phyloP scores from a whole-genome alignment of 2,329 filamentous ascomycete genomes.

The Rhynchosporium secalis region DNA sequence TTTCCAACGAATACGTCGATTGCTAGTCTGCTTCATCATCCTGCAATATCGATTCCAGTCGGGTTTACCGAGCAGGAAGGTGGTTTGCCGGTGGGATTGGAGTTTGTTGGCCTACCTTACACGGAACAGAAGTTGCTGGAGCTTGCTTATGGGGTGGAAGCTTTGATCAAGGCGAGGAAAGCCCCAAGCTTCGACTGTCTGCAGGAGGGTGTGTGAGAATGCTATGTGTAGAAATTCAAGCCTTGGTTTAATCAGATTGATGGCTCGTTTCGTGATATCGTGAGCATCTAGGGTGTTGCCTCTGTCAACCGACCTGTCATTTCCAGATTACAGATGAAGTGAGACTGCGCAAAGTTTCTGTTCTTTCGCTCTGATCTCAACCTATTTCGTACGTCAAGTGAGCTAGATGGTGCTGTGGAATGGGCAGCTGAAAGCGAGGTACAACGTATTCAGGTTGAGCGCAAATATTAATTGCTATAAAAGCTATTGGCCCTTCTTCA shows the following conservation, averaged over 20 bases:
- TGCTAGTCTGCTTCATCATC: conserved; percentile 39
- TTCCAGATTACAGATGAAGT: no score
- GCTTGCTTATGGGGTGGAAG: conserved; percentile 25
- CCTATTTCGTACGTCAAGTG: no score
- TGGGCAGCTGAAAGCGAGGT: no score
- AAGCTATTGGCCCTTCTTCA: no score
- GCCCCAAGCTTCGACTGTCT: conserved; percentile 10
- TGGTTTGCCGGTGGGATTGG: conserved; percentile 38
- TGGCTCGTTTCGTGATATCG: no score
- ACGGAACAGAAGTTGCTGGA: conserved; percentile 31
- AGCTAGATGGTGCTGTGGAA: no score
- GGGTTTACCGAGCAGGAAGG: conserved; percentile 35
- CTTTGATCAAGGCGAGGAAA: conserved; percentile 19
- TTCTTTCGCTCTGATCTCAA: no score
- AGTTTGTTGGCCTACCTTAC: conserved; percentile 35
- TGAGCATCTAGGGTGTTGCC: no score
- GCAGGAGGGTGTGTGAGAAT: not conserved
- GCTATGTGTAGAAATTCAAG: not conserved
- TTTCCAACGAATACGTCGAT: conserved; percentile 43
- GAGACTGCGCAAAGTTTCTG: no score
- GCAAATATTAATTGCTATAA: no score
- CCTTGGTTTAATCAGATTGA: not conserved
- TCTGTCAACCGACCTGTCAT: no score
- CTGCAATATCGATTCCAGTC: conserved; percentile 41
- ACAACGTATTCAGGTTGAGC: no score